Base-by-base conservation (phyloP, 2,329 filamentous ascomycete species). In the Ascochyta lentis region DNA sequence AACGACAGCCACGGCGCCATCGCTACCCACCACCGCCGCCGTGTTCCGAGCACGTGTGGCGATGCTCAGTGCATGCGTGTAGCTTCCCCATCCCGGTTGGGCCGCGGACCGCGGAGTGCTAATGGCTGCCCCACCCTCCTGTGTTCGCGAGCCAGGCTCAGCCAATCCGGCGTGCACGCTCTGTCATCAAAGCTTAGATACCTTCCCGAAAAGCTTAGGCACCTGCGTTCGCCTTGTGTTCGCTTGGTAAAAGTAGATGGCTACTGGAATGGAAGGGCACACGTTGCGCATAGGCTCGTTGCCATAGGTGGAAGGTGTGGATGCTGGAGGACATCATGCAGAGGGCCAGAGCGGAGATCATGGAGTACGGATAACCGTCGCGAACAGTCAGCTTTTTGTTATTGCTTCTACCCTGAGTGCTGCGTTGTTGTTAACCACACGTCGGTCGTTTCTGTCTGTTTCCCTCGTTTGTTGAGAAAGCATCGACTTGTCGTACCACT, bases 151-250 rank as follows among this genome's bases (percentile, higher is more conserved):
- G 40, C 46, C 52, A 44, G 41, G 49, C 42, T 49, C n/a, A n/a
- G 31, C 56, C 63, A 64, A 65, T 65, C 60, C 59, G 48, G 38
- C 43, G 33, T 49, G 58, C 60, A 65, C 60, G 62, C 37, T 35
- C 29, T 40, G 37, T 49, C 47, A 40, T 16, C 27, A 38, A 61
- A 63, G 62, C 60, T 65, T 65, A 50, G 50, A 47, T 52, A 60
- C 58, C 63, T 63, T 64, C 58, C 60, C 50, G 45, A 65, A 63
- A 64, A 61, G 63, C 60, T 65, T 64, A 55, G 42, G 35, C 39
- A 39, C 22, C 24, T 40, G 27, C 43, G 43, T 34, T 39, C 26
- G 51, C 15, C 23, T 19, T 43, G n/a, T 9, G 29, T n/a, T 23
- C 31, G 29, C 34, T 35, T 23, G 45, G 43, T 27, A n/a, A 9